Base-by-base conservation (phyloP, 2,329 filamentous ascomycete species). In the Talaromyces marneffei region DNA sequence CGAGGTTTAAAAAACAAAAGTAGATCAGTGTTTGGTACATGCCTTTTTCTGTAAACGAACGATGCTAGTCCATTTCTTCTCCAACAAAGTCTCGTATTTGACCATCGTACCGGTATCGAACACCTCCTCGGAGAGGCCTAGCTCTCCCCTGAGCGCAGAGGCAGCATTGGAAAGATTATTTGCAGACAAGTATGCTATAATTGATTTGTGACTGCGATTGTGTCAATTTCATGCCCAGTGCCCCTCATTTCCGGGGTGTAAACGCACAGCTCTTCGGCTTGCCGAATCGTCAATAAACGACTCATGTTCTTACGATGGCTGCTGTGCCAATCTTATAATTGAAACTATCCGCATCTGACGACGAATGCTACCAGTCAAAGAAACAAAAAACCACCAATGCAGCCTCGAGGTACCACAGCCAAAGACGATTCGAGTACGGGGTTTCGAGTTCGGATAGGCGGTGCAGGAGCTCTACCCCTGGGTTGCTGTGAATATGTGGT, bases 41-140 rank as follows among this genome's bases (percentile, higher is more conserved):
- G 89, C 91, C 89, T 96, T 97, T 78, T 96, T 97, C 78, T 97
- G 93, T 75, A 97, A 77, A 64, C 93, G 85, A 70, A 97, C 92
- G 29, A 97, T 89, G 70, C 91, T 94, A 20, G 93, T 97, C 93
- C 93, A 97, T 81, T 97, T 97, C 84, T 96, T 97, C 82, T 97
- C 93, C 67, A 97, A 78, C 29, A 97, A 78, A 1, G 90, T 90
- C 77, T 96, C 92, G 78, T 97, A 97, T 78, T 96, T 96, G 80
- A 96, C 96, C 57, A 88, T 84, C 20, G 91, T 96, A 18, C 85
- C 83, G 64, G 89, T 82, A 72, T 96, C 91, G 69, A 95, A 92
- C 53, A 78, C 78, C 31, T 59, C 55, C 42, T 62, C 60, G n/a
- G 60, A 84, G 77, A 39, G 79, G 81, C 66, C 89, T 85, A 96